These are phyloP conservation scores for Arthroderma sp. DNA, from an alignment of 2,329 filamentous ascomycete species.

Conservation along the genomic window DNA sequence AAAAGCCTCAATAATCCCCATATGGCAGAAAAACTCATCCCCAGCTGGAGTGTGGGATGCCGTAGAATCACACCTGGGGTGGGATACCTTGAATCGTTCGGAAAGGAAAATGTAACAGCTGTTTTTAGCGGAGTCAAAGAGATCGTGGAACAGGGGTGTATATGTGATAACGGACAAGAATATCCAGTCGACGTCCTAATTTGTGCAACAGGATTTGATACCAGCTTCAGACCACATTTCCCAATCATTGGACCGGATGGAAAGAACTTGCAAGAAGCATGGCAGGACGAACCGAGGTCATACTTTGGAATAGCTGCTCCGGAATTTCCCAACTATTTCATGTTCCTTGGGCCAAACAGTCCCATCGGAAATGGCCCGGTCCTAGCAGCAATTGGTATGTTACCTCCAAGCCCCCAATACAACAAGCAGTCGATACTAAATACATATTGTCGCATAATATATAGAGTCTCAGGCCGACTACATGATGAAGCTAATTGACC, in stretches of 20 bases:
- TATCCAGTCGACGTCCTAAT: conserved; percentile 51
- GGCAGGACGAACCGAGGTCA: conserved; percentile 54
- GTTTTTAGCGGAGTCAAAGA: conserved; percentile 8
- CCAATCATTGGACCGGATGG: conserved; percentile 15
- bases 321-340: conserved; percentile 54
- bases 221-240: conserved; percentile 23
- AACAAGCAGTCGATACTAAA: not conserved
- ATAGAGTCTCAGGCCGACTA: conserved; percentile 5
- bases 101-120: conserved; percentile 12
- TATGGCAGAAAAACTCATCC: conserved; percentile 15
- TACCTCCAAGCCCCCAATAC: not conserved
- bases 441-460: not conserved
- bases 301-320: conserved; percentile 53
- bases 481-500: conserved; percentile 6
- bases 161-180: conserved; percentile 37
- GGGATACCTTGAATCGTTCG: conserved; percentile 20
- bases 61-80: conserved; percentile 25
- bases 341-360: conserved; percentile 43
- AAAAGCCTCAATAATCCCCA: conserved; percentile 4
- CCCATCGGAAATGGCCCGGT: conserved; percentile 6
- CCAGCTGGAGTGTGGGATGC: conserved; percentile 23
- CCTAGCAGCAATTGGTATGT: conserved; percentile 1
- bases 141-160: conserved; percentile 11
- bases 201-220: conserved; percentile 55
- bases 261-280: conserved; percentile 48